These are phyloP conservation scores for Durotheca rogersii DNA, from an alignment of 495 filamentous ascomycete genomes.

Conservation along the genomic window DNA sequence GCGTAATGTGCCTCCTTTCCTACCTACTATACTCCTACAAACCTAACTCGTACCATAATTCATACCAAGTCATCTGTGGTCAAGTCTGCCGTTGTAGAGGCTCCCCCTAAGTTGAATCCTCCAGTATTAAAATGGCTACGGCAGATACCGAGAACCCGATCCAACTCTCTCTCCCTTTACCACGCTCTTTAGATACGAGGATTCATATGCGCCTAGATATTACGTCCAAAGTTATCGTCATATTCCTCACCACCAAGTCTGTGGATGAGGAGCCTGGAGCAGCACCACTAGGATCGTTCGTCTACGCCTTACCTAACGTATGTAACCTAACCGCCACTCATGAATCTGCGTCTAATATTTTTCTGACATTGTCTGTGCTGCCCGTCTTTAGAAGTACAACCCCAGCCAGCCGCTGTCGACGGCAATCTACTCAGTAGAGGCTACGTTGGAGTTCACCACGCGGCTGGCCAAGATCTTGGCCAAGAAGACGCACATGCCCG, in stretches of 20 bases:
- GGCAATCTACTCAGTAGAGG: conserved; percentile 69
- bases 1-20: too few species aligned
- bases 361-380: conserved; percentile 15
- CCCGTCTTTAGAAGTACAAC: conserved; percentile 54
- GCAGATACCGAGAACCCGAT: conserved; percentile 40
- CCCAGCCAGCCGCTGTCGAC: conserved; percentile 69
- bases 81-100: too few species aligned
- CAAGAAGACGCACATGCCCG: conserved; percentile 64
- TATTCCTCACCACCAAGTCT: conserved; percentile 75
- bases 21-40: too few species aligned
- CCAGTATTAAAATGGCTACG: conserved; percentile 33
- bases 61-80: too few species aligned
- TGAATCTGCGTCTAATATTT: background rate
- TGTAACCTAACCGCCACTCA: conserved; percentile 26
- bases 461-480: conserved; percentile 81
- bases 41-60: too few species aligned
- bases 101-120: too few species aligned
- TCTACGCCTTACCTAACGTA: conserved; percentile 91
- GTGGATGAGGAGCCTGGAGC: conserved; percentile 55
- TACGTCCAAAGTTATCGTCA: conserved; percentile 61
- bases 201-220: conserved; percentile 77
- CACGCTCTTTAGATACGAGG: conserved; percentile 70
- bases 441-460: conserved; percentile 80
- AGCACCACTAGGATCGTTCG: conserved; percentile 74
- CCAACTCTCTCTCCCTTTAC: conserved; percentile 76